Conservation (phyloP, 495 filamentous ascomycete species). For the Mycothermus thermophilus region DNA sequence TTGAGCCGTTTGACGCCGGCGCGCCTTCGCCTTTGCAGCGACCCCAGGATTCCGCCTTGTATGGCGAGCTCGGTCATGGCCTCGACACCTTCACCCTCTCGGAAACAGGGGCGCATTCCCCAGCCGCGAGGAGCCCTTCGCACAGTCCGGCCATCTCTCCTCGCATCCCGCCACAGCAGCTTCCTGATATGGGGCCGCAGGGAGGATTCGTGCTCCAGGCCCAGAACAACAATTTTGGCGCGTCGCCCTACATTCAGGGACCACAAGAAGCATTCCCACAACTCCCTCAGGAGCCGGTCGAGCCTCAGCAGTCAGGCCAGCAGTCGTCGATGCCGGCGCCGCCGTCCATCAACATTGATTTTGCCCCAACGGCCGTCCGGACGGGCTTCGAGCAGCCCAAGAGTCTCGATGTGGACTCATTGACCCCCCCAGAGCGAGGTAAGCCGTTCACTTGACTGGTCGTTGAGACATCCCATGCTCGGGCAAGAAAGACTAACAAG, state of each 20-base stretch:
- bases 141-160: constrained; percentile 81
- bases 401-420: constrained; percentile 55
- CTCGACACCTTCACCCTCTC: constrained; percentile 73
- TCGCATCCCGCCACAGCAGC: constrained; percentile 61
- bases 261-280: constrained; percentile 44
- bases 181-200: constrained; percentile 35
- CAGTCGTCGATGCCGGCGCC: constrained; percentile 65
- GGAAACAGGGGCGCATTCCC: constrained; percentile 46
- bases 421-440: constrained; percentile 82
- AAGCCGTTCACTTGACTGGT: constrained; percentile 18
- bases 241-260: constrained; percentile 43
- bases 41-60: constrained; percentile 57
- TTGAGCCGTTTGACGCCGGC: constrained; percentile 57
- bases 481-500: constrained; percentile 1
- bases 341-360: constrained; percentile 85
- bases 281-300: constrained; percentile 30
- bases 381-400: constrained; percentile 59
- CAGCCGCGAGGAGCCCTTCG: constrained; percentile 55
- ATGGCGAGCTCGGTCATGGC: constrained; percentile 62
- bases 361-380: constrained; percentile 60
- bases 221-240: constrained; percentile 33
- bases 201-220: constrained; percentile 38
- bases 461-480: background rate
- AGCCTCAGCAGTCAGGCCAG: constrained; percentile 38
- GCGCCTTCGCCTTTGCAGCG: constrained; percentile 72